These are phyloP conservation scores for Kwoniella sp. DNA, from an alignment of 768 basidiomycete species.

Conservation along the genomic window DNA sequence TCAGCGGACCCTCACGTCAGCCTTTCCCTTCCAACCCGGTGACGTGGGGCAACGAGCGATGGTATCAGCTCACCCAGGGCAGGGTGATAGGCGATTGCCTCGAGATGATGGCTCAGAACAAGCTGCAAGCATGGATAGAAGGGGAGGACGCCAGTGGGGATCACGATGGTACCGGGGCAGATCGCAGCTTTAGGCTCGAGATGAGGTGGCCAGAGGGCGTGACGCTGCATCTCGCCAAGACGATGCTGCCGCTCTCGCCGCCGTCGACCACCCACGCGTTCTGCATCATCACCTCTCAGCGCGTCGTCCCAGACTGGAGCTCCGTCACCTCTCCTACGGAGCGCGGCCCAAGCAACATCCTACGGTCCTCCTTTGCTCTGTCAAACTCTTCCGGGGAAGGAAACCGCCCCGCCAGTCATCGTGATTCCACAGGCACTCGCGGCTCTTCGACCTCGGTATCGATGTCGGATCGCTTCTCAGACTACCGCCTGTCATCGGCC, in stretches of 20 bases:
- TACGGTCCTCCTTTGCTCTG: constrained; percentile 3
- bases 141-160: constrained; percentile 8
- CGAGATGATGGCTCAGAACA: constrained; percentile 12
- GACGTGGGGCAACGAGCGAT: constrained; percentile 37
- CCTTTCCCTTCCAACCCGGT: constrained; percentile 9
- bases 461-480: not conserved
- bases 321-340: constrained; percentile 6
- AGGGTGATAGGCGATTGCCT: constrained; percentile 26
- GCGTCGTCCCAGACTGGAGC: not conserved
- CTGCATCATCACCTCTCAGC: constrained; percentile 38
- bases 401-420: not conserved
- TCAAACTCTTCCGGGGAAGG: not conserved
- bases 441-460: not conserved
- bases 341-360: not conserved
- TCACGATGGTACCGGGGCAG: not conserved
- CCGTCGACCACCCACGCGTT: constrained; percentile 29
- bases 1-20: constrained; percentile 17
- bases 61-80: constrained; percentile 32
- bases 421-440: not conserved
- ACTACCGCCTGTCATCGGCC: not conserved
- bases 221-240: constrained; percentile 23
- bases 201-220: constrained; percentile 7
- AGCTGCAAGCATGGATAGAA: constrained; percentile 33
- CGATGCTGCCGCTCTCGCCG: constrained; percentile 25
- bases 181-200: constrained; percentile 17